A percentile compares a stretch with the other conserved stretches of the same genome.
Evolutionary conservation across 75 land plant genomes (phyloP).

Genomic region (Ceratopteris richardii): DNA sequence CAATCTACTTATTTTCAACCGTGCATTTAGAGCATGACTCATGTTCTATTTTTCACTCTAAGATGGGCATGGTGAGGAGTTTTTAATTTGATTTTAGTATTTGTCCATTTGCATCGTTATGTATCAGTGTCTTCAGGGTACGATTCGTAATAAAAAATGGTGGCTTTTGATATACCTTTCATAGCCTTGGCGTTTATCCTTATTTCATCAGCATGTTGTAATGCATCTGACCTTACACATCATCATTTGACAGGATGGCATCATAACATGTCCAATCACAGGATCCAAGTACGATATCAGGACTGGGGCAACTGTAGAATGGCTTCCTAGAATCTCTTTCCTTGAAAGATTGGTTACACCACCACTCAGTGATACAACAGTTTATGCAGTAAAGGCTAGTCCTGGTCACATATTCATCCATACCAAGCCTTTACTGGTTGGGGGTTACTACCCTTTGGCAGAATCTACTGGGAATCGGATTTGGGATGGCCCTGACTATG

Average conservation of each 20-base stretch:
- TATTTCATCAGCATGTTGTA: too few species aligned
- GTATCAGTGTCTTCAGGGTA: too few species aligned
- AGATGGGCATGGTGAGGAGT: too few species aligned
- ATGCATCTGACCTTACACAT: too few species aligned
- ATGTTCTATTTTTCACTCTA: too few species aligned
- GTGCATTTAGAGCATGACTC: too few species aligned
- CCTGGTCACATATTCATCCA: constrained; percentile 1
- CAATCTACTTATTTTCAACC: too few species aligned
- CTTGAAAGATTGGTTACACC: neutral
- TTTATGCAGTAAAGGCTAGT: neutral
- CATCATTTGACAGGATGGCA: constrained; percentile 2
- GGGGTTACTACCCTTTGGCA: neutral
- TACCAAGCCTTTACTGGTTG: neutral
- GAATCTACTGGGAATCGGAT: constrained; percentile 1
- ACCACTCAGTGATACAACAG: neutral
- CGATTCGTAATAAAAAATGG: too few species aligned
- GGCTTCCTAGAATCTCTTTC: neutral
- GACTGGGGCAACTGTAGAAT: neutral
- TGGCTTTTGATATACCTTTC: too few species aligned
- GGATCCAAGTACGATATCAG: neutral
- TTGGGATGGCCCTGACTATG: neutral
- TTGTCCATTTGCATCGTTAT: too few species aligned
- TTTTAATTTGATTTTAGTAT: too few species aligned
- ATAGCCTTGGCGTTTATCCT: too few species aligned
- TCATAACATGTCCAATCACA: neutral